These are phyloP conservation scores for Laguncularia racemosa DNA, from an alignment of 345 rosid genomes.

Conservation along the genomic window DNA sequence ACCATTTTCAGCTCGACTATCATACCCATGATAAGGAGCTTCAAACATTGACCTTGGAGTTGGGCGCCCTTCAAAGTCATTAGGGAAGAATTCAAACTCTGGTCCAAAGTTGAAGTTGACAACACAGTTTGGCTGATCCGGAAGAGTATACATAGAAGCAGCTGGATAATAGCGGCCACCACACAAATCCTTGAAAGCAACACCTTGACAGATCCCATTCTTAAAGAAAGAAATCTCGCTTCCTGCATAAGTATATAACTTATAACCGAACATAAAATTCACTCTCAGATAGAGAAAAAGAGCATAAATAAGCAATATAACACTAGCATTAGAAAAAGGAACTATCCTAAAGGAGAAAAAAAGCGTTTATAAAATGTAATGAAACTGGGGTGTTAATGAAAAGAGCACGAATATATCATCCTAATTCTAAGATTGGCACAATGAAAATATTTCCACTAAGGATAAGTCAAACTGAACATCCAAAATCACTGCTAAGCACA, in stretches of 20 bases:
- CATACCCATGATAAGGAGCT: conserved; percentile 70
- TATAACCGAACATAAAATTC: background rate
- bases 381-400: too few relatives aligned
- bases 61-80: conserved; percentile 62
- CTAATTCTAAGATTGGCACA: too few relatives aligned
- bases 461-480: too few relatives aligned
- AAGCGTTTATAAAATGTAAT: too few relatives aligned
- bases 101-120: conserved; percentile 97
- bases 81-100: conserved; percentile 58
- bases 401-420: too few relatives aligned
- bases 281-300: too few relatives aligned
- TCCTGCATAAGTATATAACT: conserved; percentile 31
- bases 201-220: conserved; percentile 83
- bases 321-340: too few relatives aligned
- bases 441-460: too few relatives aligned
- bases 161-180: conserved; percentile 95
- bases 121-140: conserved; percentile 72
- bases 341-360: too few relatives aligned
- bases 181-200: conserved; percentile 73
- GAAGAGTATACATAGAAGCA: conserved; percentile 98
- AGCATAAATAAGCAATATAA: too few relatives aligned
- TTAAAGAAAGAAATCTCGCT: conserved; percentile 95
- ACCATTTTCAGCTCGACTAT: conserved; percentile 52
- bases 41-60: conserved; percentile 68
- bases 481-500: too few relatives aligned